Evolutionary conservation across 176 grass and related monocot genomes (phyloP), one percentile per base, ranked within the genome.

Genomic region (Oryza punctata): DNA sequence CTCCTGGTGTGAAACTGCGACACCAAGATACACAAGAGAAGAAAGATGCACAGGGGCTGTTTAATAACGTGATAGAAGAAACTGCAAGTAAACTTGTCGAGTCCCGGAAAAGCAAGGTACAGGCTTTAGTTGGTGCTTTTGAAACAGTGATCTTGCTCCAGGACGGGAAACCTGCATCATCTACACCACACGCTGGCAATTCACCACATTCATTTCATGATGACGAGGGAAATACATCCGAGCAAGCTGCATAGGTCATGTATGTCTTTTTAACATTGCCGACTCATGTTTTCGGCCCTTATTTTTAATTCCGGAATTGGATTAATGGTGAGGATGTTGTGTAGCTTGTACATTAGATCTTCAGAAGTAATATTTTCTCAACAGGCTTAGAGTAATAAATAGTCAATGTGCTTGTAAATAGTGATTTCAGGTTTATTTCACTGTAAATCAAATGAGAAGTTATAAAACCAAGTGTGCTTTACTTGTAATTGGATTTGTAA

Each of bases 11-110:
- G 57, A 85, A 90, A 72, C 74, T 99, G 85, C 86, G 81, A 65
- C 96, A 94, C 80, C 91, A 96, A 83, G 93, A 90, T 54, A 45
- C 76, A 67, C 84, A 88, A 67, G 96, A 90, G 73, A 92, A 91
- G 80, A 98, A 99, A 86, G 96, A 96, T 79, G 80, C 82, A 25
- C 91, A 90, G 77, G 84, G 91, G 33, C 84, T 99, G 64, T 99
- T 99, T 79, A 99, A 99, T 78, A 99, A 96, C 78, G 91, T 99
- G 77, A 99, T 99, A 25, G 89, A 98, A 91, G 91, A 94, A 91
- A 98, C 96, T 49, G 91, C 93, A 75, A 94, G 91, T 72, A 95
- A 95, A 81, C 93, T 98, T 72, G 96, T 85, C 28, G 93, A 94
- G 73, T 88, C 91, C 26, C 91, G 96, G 81, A 98, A 95, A 89